Base-by-base conservation (phyloP, 2,329 filamentous ascomycete genomes). In the Ambrosiella cleistominuta region DNA sequence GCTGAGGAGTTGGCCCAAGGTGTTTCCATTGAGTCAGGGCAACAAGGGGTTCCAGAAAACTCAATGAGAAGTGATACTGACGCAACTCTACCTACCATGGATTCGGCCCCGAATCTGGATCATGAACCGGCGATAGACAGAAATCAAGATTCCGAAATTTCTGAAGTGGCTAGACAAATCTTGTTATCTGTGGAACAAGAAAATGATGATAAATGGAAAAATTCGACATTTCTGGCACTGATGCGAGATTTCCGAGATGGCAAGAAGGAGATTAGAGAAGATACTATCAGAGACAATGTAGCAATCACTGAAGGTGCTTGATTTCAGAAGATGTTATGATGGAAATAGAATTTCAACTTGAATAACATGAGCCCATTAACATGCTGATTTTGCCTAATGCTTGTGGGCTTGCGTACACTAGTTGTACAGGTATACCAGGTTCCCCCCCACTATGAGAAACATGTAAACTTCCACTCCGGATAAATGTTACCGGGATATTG, bases 221-320 rank as follows among this genome's bases (percentile, higher is more conserved):
- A 74, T 50, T 74, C 72, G 0, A 65, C 68, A n/a, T 74, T 74
- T 47, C 64, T 74, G 7, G 69, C 69, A 0, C 66, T 74, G 3
- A 74, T 74, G 72, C 69, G 70, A 15, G 72, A 74, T 57, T 73
- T 74, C 51, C 66, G 70, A 7, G 72, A 74, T 53, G 72, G 72
- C 1, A 68, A 64, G 19, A 74, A 74, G 62, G 71, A 73, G 17
- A 72, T 74, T 53, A 63, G 72, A 11, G 68, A 71, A 49, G 68
- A 73, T 38, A 27, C 4, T 5, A 5, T 27, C 66, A 72, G 63
- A 70, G 74, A 35, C 66, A 54, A 54, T n/a, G 38, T 11, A 19
- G 52, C 11, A 38, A 15, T 17, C 37, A 42, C 35, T n/a, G 27
- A 17, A 15, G n/a, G n/a, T 4, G 44, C 5, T 8, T 17, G 8